A percentile compares a stretch with the other conserved stretches of the same genome.
phyloP scores from a whole-genome alignment of 139 green algal genomes.

The Tetraselmis striata region DNA sequence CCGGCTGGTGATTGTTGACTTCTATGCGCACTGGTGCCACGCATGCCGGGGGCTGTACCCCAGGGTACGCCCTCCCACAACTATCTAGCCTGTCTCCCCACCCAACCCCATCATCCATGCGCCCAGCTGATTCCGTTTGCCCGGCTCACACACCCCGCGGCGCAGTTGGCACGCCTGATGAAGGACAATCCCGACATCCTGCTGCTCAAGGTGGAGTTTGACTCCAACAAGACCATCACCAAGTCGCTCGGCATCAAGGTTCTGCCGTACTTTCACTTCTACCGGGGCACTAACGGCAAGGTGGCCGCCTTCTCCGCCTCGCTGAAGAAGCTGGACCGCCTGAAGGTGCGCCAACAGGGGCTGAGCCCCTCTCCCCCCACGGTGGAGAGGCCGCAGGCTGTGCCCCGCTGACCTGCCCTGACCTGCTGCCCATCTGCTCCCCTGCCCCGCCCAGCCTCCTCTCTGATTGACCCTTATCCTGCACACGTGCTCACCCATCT shows the following conservation, averaged over 20 bases:
- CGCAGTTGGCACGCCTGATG: conserved; percentile 57
- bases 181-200: conserved; percentile 59
- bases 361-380: too few species aligned
- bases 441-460: too few species aligned
- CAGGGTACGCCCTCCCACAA: conserved; percentile 72
- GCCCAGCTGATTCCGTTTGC: conserved; percentile 1
- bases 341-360: conserved; percentile 6
- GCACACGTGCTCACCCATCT: too few species aligned
- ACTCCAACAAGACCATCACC: conserved; percentile 74
- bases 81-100: too few species aligned
- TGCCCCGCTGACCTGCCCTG: too few species aligned
- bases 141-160: background rate
- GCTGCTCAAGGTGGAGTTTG: conserved; percentile 83
- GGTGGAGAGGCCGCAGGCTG: too few species aligned
- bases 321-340: conserved; percentile 53
- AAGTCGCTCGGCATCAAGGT: conserved; percentile 79
- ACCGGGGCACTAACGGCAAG: conserved; percentile 68
- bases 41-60: conserved; percentile 86
- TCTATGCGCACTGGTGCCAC: conserved; percentile 85
- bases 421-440: too few species aligned
- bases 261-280: conserved; percentile 94
- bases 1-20: conserved; percentile 84
- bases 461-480: too few species aligned
- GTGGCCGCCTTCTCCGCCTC: conserved; percentile 69
- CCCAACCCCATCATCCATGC: too few species aligned